These are phyloP conservation scores for Fonsecaea monophora DNA, from an alignment of 2,329 filamentous ascomycete species.

Conservation along the genomic window DNA sequence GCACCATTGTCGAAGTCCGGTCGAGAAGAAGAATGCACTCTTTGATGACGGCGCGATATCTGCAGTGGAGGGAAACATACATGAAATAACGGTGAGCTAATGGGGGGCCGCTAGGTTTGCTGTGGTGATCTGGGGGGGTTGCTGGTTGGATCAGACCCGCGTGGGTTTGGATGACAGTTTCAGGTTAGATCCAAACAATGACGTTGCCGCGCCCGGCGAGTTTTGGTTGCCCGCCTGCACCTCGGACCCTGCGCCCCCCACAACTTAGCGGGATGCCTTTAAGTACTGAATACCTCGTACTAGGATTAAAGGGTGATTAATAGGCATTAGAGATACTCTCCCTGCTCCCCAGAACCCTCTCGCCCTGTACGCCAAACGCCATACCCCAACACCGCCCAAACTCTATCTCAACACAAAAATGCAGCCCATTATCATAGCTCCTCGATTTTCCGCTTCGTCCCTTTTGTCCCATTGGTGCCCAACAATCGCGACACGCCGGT, in stretches of 20 bases:
- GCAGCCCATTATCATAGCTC: constrained; percentile 28
- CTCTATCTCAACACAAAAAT: background rate
- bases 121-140: constrained; percentile 7
- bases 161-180: constrained; percentile 9
- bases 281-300: background rate
- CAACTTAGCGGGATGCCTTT: too few species aligned
- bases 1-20: constrained; percentile 32
- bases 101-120: constrained; percentile 3
- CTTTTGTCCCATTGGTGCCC: constrained; percentile 17
- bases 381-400: background rate
- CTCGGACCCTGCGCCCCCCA: too few species aligned
- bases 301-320: background rate
- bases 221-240: constrained; percentile 1
- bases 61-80: constrained; percentile 32
- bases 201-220: constrained; percentile 14
- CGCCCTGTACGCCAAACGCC: background rate
- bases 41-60: constrained; percentile 32
- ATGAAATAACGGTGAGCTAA: constrained; percentile 30
- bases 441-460: constrained; percentile 35
- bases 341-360: background rate
- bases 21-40: constrained; percentile 34
- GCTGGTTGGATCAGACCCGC: constrained; percentile 3
- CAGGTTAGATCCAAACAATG: constrained; percentile 39
- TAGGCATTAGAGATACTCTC: background rate
- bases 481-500: too few species aligned